phyloP scores from a whole-genome alignment of 257 asterid species.

The Solanum raphanifolium region DNA sequence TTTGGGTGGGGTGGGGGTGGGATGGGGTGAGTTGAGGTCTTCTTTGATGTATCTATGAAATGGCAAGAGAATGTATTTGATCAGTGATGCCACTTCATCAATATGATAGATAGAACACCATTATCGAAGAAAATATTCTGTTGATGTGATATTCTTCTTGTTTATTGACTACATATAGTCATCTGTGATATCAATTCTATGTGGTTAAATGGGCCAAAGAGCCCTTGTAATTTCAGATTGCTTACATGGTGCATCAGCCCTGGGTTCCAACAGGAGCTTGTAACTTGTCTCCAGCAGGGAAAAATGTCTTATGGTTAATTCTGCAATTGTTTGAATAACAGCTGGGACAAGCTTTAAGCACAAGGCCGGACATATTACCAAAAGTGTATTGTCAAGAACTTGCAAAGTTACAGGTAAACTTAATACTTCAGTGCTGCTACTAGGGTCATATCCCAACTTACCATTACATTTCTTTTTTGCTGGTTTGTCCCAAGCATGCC shows the following conservation, averaged over 20 bases:
- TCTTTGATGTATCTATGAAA: not conserved
- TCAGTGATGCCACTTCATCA: not conserved
- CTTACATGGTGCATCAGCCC: not conserved
- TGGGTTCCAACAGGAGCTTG: not conserved
- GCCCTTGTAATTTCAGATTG: not conserved
- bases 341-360: constrained; percentile 99
- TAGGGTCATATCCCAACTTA: not conserved
- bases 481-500: not conserved
- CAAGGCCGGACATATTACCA: constrained; percentile 95
- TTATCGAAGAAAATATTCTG: not conserved
- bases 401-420: constrained; percentile 70
- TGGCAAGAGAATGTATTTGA: not conserved
- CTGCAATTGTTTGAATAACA: constrained; percentile 26
- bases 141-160: not conserved
- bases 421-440: not conserved
- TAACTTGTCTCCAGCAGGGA: not conserved
- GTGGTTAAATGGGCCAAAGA: not conserved
- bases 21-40: not conserved
- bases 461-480: not conserved
- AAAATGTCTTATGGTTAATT: not conserved
- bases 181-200: not conserved
- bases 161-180: not conserved
- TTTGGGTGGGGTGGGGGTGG: not conserved
- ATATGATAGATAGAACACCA: not conserved
- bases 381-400: constrained; percentile 87